Evolutionary conservation across 192 early-diverging fungal genomes (phyloP).

Genomic region (Phycomyces blakesleeanus): DNA sequence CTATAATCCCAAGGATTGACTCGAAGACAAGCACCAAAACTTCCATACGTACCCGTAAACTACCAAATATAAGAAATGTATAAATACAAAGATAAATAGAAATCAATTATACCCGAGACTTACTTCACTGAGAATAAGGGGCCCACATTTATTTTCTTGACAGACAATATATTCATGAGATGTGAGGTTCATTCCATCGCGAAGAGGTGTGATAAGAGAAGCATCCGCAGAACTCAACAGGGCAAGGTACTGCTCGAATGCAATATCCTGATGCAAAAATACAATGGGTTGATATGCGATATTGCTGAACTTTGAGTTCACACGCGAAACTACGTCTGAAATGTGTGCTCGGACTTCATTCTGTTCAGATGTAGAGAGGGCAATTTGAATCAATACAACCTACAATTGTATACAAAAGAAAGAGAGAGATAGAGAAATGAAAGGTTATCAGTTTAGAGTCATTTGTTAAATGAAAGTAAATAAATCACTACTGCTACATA

Average conservation of each 20-base stretch:
- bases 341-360: conserved; percentile 87
- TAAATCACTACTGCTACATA: neutral
- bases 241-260: conserved; percentile 86
- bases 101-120: neutral
- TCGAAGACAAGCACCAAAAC: conserved; percentile 74
- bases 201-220: conserved; percentile 84
- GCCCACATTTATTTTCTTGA: conserved; percentile 77
- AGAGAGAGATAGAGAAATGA: no score
- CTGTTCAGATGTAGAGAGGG: conserved; percentile 85
- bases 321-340: conserved; percentile 84
- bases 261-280: conserved; percentile 87
- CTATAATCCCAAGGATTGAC: conserved; percentile 97
- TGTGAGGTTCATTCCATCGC: conserved; percentile 98
- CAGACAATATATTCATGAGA: conserved; percentile 93
- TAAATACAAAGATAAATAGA: no score
- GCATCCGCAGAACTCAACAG: conserved; percentile 84
- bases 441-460: neutral
- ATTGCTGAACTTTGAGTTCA: conserved; percentile 89
- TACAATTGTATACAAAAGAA: conserved; percentile 19
- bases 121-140: conserved; percentile 87
- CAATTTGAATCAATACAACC: conserved; percentile 93
- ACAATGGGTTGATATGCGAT: conserved; percentile 90
- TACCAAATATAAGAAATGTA: no score
- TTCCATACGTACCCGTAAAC: conserved; percentile 95
- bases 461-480: neutral